Conservation (phyloP, 192 early-diverging fungal genomes). For the Umbelopsis isabellina region DNA sequence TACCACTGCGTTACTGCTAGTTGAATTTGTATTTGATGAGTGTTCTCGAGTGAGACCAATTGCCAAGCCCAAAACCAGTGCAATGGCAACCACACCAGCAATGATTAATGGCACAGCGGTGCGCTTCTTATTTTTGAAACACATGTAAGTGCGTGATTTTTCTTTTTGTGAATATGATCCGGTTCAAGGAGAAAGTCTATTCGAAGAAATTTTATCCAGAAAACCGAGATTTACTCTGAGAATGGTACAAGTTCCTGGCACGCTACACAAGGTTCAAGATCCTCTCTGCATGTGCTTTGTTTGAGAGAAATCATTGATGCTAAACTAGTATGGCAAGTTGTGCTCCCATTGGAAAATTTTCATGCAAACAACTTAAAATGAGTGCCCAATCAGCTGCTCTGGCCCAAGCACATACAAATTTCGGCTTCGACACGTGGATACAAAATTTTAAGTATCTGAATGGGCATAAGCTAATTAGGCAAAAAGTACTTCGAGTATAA, state of each 20-base stretch:
- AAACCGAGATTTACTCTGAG: neutral
- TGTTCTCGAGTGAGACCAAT: conserved; percentile 7
- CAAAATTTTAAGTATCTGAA: neutral
- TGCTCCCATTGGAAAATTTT: neutral
- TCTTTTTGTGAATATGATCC: neutral
- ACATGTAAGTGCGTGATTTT: neutral
- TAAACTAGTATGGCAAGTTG: neutral
- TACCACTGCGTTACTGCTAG: neutral
- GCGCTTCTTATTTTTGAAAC: neutral
- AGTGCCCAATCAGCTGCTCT: neutral
- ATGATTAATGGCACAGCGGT: neutral
- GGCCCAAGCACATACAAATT: neutral
- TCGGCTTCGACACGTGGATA: conserved; percentile 1
- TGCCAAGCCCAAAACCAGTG: conserved; percentile 7
- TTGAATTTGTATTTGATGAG: neutral
- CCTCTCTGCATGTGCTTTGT: conserved; percentile 10
- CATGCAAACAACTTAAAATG: neutral
- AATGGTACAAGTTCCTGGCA: too few relatives aligned
- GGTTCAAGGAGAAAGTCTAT: neutral
- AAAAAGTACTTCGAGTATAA: conserved; percentile 1
- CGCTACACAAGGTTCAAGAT: neutral
- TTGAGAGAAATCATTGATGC: neutral
- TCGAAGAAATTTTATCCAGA: neutral
- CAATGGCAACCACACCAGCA: neutral
- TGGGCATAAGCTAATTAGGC: neutral